Percentiles rank a stretch among this genome's conserved stretches.
Conservation (phyloP, 441 rosid genomes). For the Erodium moschatum region DNA sequence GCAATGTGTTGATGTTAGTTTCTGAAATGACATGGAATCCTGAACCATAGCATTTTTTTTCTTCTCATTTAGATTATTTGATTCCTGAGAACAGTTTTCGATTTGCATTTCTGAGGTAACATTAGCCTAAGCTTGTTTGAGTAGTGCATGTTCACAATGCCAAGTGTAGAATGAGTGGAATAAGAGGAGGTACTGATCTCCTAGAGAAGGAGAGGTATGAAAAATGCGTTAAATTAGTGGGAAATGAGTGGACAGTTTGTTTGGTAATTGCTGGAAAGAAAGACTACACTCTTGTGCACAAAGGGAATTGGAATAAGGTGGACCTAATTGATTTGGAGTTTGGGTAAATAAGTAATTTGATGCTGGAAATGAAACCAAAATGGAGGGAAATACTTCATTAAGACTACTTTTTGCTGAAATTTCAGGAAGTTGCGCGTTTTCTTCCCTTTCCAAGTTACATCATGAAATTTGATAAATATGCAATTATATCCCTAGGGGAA, state of each 20-base stretch:
- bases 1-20: slow-evolving; percentile 7
- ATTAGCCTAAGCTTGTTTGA: not conserved
- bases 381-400: not conserved
- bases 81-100: not conserved
- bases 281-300: not conserved
- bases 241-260: not conserved
- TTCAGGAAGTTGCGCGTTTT: not conserved
- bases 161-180: not conserved
- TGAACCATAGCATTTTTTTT: not conserved
- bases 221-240: not conserved
- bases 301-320: not conserved
- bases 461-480: slow-evolving; percentile 15
- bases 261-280: not conserved
- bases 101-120: not conserved
- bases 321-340: not conserved
- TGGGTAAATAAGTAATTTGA: not conserved
- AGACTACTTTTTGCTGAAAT: not conserved
- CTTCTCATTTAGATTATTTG: not conserved
- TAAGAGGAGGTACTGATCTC: not conserved
- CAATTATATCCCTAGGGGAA: not conserved
- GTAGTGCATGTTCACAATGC: not conserved
- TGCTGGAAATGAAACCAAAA: not conserved
- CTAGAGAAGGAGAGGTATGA: not conserved
- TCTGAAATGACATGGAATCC: slow-evolving; percentile 1
- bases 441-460: no score